Conservation (phyloP, 345 rosid species). For the Turritis glabra region DNA sequence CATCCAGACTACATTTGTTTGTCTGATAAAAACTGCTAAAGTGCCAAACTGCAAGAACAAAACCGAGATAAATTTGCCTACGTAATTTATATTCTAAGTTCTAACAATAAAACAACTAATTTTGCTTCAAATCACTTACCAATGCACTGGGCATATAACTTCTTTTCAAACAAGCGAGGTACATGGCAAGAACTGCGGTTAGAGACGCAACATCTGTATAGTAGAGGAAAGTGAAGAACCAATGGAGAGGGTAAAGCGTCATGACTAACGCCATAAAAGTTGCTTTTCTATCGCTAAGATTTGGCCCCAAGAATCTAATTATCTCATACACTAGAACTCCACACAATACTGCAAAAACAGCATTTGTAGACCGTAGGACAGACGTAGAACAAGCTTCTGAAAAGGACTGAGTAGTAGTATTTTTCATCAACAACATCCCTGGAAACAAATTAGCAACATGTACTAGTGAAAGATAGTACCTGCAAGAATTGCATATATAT, state of each 20-base stretch:
- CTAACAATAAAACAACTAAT: not conserved
- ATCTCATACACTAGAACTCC: conserved; percentile 73
- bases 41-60: conserved; percentile 68
- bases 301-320: conserved; percentile 57
- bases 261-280: conserved; percentile 56
- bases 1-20: conserved; percentile 90
- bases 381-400: conserved; percentile 60
- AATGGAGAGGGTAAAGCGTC: conserved; percentile 82
- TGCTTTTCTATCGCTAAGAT: conserved; percentile 57
- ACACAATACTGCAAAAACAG: conserved; percentile 69
- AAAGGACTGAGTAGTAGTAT: conserved; percentile 41
- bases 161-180: conserved; percentile 77
- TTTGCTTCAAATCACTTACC: conserved; percentile 49
- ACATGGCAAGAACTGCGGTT: conserved; percentile 80
- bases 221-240: conserved; percentile 93
- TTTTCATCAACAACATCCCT: conserved; percentile 45
- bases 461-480: conserved; percentile 91
- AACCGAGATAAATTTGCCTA: conserved; percentile 18
- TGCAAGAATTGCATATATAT: conserved; percentile 32
- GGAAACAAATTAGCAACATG: conserved; percentile 75
- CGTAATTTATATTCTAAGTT: not conserved
- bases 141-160: conserved; percentile 70
- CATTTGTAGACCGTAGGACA: conserved; percentile 67
- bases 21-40: conserved; percentile 65
- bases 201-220: conserved; percentile 96